These are phyloP conservation scores for Pleurotus tuber-regium DNA, from an alignment of 768 basidiomycete species.

Conservation along the genomic window DNA sequence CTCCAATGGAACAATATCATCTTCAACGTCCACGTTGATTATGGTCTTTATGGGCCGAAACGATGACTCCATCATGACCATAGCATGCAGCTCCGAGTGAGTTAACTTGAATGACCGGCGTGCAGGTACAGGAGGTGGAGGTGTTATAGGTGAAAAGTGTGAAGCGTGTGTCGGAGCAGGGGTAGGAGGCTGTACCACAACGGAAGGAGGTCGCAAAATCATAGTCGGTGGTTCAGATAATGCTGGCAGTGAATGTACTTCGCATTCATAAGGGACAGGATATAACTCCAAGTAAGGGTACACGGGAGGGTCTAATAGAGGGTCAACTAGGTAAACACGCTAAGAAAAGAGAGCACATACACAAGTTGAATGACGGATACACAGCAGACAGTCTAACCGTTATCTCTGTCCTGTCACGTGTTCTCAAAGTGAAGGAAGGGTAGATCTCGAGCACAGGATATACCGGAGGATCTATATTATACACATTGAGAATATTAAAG, in stretches of 20 bases:
- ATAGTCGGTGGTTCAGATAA: conserved; percentile 15
- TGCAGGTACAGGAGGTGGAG: neutral
- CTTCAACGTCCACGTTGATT: conserved; percentile 4
- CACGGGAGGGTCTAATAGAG: conserved; percentile 15
- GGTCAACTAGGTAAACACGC: neutral
- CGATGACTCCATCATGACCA: conserved; percentile 32
- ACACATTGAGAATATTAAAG: neutral
- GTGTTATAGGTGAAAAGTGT: neutral
- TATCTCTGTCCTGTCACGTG: neutral
- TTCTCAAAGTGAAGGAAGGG: conserved; percentile 17
- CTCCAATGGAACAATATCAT: neutral
- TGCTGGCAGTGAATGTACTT: conserved; percentile 1
- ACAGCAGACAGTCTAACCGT: neutral
- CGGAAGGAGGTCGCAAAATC: neutral
- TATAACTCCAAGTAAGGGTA: conserved; percentile 36
- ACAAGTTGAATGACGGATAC: conserved; percentile 17
- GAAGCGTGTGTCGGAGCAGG: conserved; percentile 1
- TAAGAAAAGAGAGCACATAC: conserved; percentile 6
- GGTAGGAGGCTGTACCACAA: conserved; percentile 5
- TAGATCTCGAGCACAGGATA: conserved; percentile 40
- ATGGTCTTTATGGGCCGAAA: neutral
- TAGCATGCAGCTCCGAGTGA: conserved; percentile 32
- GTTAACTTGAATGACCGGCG: conserved; percentile 25
- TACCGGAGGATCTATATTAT: conserved; percentile 23
- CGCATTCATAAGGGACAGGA: conserved; percentile 20